These are phyloP conservation scores for Endoconidiophora laricicola DNA, from an alignment of 2,329 filamentous ascomycete species.

Conservation along the genomic window DNA sequence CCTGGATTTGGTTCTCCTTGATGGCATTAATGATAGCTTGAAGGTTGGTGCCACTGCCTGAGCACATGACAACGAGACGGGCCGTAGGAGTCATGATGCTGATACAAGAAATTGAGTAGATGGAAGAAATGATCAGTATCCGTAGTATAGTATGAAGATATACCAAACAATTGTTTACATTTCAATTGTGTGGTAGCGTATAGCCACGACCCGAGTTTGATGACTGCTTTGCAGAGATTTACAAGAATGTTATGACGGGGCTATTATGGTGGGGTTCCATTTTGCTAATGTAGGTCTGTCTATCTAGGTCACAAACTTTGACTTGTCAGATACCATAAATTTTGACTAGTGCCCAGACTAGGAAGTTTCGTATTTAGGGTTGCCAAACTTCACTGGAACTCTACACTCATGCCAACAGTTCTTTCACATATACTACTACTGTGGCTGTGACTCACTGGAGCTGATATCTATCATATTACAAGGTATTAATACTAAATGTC, in stretches of 20 bases:
- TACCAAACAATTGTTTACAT: too few species aligned
- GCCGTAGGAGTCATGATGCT: conserved; percentile 17
- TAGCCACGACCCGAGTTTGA: too few species aligned
- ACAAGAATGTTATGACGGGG: conserved; percentile 3
- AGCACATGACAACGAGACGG: conserved; percentile 52
- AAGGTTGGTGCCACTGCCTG: conserved; percentile 60
- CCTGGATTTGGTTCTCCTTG: conserved; percentile 23
- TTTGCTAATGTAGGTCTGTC: background rate
- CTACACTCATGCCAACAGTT: too few species aligned
- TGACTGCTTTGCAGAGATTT: background rate
- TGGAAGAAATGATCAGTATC: background rate
- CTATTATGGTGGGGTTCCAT: conserved; percentile 3
- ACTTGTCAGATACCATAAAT: too few species aligned
- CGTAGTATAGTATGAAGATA: background rate
- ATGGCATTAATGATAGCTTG: conserved; percentile 49
- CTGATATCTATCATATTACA: too few species aligned
- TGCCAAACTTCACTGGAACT: too few species aligned
- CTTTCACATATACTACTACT: too few species aligned
- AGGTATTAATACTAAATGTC: too few species aligned
- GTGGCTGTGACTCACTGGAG: too few species aligned
- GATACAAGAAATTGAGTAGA: background rate
- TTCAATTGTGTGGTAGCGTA: too few species aligned
- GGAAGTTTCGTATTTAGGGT: too few species aligned
- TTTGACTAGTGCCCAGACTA: too few species aligned
- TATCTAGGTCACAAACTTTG: background rate